Conservation (phyloP, 2,329 filamentous ascomycete genomes). For the Aspergillus flavus region DNA sequence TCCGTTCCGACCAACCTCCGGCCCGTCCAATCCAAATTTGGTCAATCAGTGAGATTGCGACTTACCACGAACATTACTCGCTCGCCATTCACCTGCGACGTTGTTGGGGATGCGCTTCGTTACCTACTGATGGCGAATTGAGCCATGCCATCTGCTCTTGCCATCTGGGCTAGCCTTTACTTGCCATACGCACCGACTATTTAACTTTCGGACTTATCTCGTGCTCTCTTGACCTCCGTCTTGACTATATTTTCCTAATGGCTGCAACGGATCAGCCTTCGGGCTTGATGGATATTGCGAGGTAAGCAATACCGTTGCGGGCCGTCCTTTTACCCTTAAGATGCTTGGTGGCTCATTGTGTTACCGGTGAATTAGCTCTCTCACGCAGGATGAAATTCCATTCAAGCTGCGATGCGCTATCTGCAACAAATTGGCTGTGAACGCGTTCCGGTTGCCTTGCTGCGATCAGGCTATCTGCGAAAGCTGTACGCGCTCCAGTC, state of each 20-base stretch:
- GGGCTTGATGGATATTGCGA: constrained; percentile 47
- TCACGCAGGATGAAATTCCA: constrained; percentile 84
- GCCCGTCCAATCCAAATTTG: constrained; percentile 17
- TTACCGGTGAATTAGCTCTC: constrained; percentile 57
- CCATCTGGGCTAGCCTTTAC: constrained; percentile 14
- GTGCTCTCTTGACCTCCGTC: constrained; percentile 5
- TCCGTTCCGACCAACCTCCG: constrained; percentile 6
- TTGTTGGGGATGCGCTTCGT: constrained; percentile 11
- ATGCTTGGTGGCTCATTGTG: neutral
- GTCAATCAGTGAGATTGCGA: constrained; percentile 13
- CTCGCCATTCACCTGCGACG: constrained; percentile 68
- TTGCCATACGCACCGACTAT: constrained; percentile 17
- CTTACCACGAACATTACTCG: constrained; percentile 57
- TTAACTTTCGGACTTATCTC: constrained; percentile 5
- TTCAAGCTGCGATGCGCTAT: constrained; percentile 93
- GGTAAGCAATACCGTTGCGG: constrained; percentile 27
- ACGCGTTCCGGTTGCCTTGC: constrained; percentile 88
- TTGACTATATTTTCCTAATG: constrained; percentile 30
- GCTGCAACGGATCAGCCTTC: constrained; percentile 43
- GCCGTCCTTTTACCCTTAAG: too few species aligned
- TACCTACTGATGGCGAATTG: constrained; percentile 19
- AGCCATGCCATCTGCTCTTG: constrained; percentile 24
- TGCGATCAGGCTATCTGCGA: constrained; percentile 96
- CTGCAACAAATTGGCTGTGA: constrained; percentile 87
- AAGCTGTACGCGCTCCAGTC: constrained; percentile 64